Percentiles rank a stretch among this genome's conserved stretches.
Evolutionary conservation across 1,284 basidiomycete genomes (phyloP).

Genomic region (Trametes hirsuta): DNA sequence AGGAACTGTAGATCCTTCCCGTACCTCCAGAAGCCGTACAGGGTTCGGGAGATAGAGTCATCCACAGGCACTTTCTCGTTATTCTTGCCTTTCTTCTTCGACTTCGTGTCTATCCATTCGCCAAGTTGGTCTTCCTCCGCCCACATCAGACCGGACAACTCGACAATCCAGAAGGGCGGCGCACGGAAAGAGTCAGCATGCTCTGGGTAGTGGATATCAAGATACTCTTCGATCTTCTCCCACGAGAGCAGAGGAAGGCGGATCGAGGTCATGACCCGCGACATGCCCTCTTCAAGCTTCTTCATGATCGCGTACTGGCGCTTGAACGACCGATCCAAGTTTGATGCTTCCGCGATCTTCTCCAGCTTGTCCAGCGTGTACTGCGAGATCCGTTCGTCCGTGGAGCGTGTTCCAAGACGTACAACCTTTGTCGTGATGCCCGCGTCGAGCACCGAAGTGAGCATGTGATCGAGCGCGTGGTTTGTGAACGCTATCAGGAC

Average conservation of each 20-base stretch:
- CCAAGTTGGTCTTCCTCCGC: slow-evolving; percentile 21
- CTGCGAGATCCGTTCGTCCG: slow-evolving; percentile 58
- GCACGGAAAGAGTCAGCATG: slow-evolving; percentile 42
- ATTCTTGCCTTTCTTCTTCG: slow-evolving; percentile 20
- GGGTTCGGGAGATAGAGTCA: slow-evolving; percentile 11
- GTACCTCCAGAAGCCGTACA: slow-evolving; percentile 52
- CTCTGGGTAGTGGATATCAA: slow-evolving; percentile 47
- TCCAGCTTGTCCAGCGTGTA: slow-evolving; percentile 64
- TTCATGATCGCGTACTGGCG: slow-evolving; percentile 48
- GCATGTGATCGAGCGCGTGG: slow-evolving; percentile 75
- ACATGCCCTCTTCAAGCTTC: slow-evolving; percentile 47
- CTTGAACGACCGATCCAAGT: slow-evolving; percentile 41
- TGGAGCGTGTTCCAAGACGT: slow-evolving; percentile 62
- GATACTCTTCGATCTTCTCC: slow-evolving; percentile 43
- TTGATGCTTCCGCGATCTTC: slow-evolving; percentile 43
- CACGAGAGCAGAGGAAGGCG: slow-evolving; percentile 39
- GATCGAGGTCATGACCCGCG: slow-evolving; percentile 44
- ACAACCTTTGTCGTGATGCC: slow-evolving; percentile 64
- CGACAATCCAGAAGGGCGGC: slow-evolving; percentile 48
- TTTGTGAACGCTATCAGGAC: slow-evolving; percentile 78
- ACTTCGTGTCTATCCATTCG: slow-evolving; percentile 17
- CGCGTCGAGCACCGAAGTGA: slow-evolving; percentile 62
- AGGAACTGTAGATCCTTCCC: slow-evolving; percentile 28
- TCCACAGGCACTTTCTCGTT: slow-evolving; percentile 5
- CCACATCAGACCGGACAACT: slow-evolving; percentile 14